Evolutionary conservation across 176 grass and related monocot species (phyloP).

Genomic region (Elymus sibiricus): DNA sequence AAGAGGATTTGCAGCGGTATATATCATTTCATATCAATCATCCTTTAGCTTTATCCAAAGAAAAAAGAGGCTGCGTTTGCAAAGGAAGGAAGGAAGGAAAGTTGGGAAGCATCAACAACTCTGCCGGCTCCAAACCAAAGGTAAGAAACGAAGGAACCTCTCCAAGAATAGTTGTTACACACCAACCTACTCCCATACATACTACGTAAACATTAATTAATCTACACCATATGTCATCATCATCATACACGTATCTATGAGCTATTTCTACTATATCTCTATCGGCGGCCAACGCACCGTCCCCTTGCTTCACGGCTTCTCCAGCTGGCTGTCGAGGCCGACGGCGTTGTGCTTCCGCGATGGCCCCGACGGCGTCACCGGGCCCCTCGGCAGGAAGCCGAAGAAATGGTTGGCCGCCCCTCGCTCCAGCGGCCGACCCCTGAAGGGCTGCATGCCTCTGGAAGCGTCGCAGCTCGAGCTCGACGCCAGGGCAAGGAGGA

Average conservation of each 20-base stretch:
- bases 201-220: neutral
- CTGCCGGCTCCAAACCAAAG: neutral
- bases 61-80: neutral
- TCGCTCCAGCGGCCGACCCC: conserved; percentile 41
- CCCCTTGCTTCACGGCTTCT: conserved; percentile 24
- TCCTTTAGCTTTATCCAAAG: conserved; percentile 8
- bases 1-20: neutral
- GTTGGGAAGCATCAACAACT: conserved; percentile 19
- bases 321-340: conserved; percentile 44
- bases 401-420: conserved; percentile 46
- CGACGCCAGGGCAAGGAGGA: conserved; percentile 22
- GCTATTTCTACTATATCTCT: neutral
- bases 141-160: conserved; percentile 9
- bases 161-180: conserved; percentile 13
- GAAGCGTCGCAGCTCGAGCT: conserved; percentile 49
- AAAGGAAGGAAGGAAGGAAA: neutral
- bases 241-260: neutral
- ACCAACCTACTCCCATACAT: neutral
- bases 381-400: conserved; percentile 59
- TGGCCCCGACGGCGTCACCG: conserved; percentile 59
- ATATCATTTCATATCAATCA: neutral
- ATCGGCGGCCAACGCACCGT: neutral
- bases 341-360: conserved; percentile 88
- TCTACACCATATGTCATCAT: neutral
- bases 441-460: conserved; percentile 59